Percentiles rank a stretch among this genome's conserved stretches.
Conservation (phyloP, 2,329 filamentous ascomycete genomes). For the Calonectria hongkongensis region DNA sequence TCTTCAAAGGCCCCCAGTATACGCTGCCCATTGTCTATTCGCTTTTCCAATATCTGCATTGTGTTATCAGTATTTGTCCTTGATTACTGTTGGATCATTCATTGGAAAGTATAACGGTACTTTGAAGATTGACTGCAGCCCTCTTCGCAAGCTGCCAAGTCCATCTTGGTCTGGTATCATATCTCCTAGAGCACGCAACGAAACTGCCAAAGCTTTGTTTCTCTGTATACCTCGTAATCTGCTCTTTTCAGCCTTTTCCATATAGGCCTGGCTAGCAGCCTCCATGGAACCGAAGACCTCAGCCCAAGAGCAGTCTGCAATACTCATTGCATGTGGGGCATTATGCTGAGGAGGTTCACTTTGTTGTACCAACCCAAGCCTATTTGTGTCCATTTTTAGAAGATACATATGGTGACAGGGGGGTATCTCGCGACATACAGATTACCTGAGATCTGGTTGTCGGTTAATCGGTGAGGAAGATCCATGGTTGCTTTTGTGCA, state of each 20-base stretch:
- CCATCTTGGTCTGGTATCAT: slow-evolving; percentile 16
- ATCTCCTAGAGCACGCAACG: background rate
- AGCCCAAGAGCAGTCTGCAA: slow-evolving; percentile 21
- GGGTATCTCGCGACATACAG: too few relatives aligned
- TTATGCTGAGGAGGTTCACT: too few relatives aligned
- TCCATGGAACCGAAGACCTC: slow-evolving; percentile 30
- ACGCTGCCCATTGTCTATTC: slow-evolving; percentile 28
- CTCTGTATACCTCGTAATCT: background rate
- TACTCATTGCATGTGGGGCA: too few relatives aligned
- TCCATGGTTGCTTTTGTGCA: too few relatives aligned
- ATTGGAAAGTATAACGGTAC: background rate
- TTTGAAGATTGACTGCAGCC: slow-evolving; percentile 29
- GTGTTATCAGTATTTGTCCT: background rate
- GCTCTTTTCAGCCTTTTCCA: background rate
- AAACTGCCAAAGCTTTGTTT: background rate
- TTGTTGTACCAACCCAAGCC: too few relatives aligned
- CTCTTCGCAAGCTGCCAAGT: slow-evolving; percentile 27
- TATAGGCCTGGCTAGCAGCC: slow-evolving; percentile 4
- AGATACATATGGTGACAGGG: too few relatives aligned
- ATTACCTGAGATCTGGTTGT: too few relatives aligned
- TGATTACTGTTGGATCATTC: background rate
- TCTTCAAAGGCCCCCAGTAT: slow-evolving; percentile 29
- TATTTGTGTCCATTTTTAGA: too few relatives aligned
- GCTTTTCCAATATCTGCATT: slow-evolving; percentile 18
- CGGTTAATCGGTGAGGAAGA: too few relatives aligned